Evolutionary conservation across 805 yeast species (phyloP), one percentile per base, ranked within the genome.

Genomic region (Candida manassasensis): DNA sequence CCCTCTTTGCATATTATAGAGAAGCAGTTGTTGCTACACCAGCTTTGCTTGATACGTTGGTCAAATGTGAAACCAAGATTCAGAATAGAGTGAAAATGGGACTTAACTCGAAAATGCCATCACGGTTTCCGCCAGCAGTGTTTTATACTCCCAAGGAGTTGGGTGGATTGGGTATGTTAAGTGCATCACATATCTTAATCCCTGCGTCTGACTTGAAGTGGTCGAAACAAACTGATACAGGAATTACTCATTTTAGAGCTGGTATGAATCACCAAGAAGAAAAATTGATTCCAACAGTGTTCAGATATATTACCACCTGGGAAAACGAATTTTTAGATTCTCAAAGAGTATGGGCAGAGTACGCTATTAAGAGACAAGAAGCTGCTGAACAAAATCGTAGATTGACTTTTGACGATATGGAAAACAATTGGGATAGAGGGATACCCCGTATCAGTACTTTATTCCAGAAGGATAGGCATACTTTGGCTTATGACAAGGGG

Each of bases 51-150:
- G 96, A 89, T 53, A 67, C 79, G 3, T 64, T 93, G 31, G 99
- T 93, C 8, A 86, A 84, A 50, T 77, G 94, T 45, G 99, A 93
- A 52, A 89, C 96, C 0, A 81, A 84, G 51, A 82, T 93, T 29
- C 99, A 93, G 60, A 93, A 89, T 36, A 72, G 95, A 45, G 96
- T 93, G 13, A 93, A 93, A 54, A 75, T 90, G 64, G 98, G 98
- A 0, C 69, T 93, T 41, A 93, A 93, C 50, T 90, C 97, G 10
- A 93, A 93, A 59, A 93, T 93, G 99, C 99, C 99, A 1, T 81
- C 96, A 0, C 71, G 99, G 37, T 93, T 93, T 62, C 99, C 99
- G 3, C 99, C 98, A 0, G 97, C 97, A 3, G 98, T 93, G 0
- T 93, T 93, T 51, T 93, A 93, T 55, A 88, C 98, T 0, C 98